These are phyloP conservation scores for Alternaria sp. DNA, from an alignment of 2,329 filamentous ascomycete genomes.

Conservation along the genomic window DNA sequence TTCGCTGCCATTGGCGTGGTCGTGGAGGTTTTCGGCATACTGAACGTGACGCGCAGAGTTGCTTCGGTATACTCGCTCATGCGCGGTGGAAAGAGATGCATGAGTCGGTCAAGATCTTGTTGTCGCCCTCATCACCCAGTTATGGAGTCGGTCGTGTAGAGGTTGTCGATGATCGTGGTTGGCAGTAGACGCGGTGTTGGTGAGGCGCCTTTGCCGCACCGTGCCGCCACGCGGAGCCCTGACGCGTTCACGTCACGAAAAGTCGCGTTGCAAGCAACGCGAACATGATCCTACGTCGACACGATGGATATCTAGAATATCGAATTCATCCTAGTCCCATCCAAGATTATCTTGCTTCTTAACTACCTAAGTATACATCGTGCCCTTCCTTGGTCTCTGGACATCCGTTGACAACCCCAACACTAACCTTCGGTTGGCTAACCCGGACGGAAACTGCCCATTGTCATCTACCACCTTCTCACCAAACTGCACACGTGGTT, in stretches of 20 bases:
- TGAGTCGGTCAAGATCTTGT: accelerated
- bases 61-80: background rate
- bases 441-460: accelerated
- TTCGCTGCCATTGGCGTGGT: background rate
- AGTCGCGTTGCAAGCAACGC: background rate
- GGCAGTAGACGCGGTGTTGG: no score
- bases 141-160: background rate
- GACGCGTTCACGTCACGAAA: background rate
- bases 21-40: background rate
- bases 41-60: background rate
- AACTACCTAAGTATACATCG: background rate
- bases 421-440: background rate
- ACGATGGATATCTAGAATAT: no score
- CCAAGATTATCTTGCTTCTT: no score
- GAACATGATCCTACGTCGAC: no score
- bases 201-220: no score
- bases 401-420: background rate
- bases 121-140: accelerated
- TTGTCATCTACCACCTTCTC: no score
- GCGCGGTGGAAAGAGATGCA: background rate
- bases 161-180: background rate
- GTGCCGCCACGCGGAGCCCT: background rate
- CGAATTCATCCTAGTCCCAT: no score
- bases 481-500: no score
- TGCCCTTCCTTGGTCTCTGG: background rate